Conservation (phyloP, 768 basidiomycete species). For the Macrolepiota albuminosa region DNA sequence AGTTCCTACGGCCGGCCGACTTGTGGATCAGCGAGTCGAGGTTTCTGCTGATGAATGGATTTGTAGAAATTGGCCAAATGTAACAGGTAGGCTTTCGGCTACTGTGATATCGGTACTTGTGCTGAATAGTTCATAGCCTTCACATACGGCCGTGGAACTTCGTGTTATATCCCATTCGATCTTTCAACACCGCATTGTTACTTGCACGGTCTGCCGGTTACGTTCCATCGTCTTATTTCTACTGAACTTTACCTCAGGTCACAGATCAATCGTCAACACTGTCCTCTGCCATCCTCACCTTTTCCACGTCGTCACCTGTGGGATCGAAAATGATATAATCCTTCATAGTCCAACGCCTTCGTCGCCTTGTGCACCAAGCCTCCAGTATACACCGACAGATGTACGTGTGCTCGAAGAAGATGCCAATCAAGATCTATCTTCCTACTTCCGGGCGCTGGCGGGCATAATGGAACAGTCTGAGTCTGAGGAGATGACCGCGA, state of each 20-base stretch:
- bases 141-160: conserved; percentile 29
- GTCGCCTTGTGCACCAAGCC: conserved; percentile 46
- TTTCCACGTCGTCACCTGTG: conserved; percentile 62
- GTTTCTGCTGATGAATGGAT: conserved; percentile 45
- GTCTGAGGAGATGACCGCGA: conserved; percentile 42
- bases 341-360: conserved; percentile 62
- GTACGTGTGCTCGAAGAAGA: conserved; percentile 42
- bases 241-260: conserved; percentile 37
- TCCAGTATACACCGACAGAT: conserved; percentile 40
- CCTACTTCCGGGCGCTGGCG: conserved; percentile 32
- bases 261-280: conserved; percentile 75
- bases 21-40: conserved; percentile 41
- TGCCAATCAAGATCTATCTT: conserved; percentile 26
- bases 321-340: conserved; percentile 65
- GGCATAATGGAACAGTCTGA: conserved; percentile 23
- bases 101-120: background rate
- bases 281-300: conserved; percentile 68
- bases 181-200: conserved; percentile 60
- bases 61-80: conserved; percentile 24
- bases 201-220: conserved; percentile 42
- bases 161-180: conserved; percentile 56
- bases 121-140: conserved; percentile 36
- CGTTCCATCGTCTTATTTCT: background rate
- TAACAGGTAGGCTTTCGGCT: conserved; percentile 30
- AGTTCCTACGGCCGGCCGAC: conserved; percentile 46